Conservation (phyloP, 2,329 filamentous ascomycete species). For the Clonostachys chloroleuca region DNA sequence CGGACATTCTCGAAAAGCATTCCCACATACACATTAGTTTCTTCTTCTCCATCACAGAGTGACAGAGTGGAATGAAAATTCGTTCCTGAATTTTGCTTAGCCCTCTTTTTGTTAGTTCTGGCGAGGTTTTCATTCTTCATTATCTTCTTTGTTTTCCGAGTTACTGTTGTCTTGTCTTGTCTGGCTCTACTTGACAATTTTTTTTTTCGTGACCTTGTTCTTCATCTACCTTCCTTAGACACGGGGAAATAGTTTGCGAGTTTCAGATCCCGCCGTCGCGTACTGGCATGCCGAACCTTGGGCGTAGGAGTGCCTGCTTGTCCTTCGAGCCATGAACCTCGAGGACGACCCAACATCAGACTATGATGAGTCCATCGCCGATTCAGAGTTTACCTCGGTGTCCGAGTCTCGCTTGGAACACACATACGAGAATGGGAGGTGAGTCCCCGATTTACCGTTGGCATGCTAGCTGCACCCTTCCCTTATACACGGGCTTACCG, state of each 20-base stretch:
- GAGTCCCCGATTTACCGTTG: conserved; percentile 1
- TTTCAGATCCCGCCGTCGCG: too few relatives aligned
- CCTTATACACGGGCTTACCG: background rate
- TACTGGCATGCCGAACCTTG: too few relatives aligned
- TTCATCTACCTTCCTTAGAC: background rate
- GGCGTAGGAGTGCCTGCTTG: background rate
- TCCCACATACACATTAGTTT: too few relatives aligned
- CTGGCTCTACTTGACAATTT: too few relatives aligned
- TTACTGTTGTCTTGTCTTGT: too few relatives aligned
- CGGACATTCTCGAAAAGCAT: too few relatives aligned
- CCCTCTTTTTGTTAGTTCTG: too few relatives aligned
- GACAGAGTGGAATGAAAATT: too few relatives aligned
- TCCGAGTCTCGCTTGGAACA: conserved; percentile 22
- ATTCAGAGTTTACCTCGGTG: conserved; percentile 34
- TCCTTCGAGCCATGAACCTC: conserved; percentile 4
- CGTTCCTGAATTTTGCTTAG: too few relatives aligned
- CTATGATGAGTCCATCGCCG: conserved; percentile 26
- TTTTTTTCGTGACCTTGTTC: background rate
- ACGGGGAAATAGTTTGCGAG: background rate
- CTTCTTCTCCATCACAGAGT: too few relatives aligned
- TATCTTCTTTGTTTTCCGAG: too few relatives aligned
- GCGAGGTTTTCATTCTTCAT: too few relatives aligned
- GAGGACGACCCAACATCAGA: conserved; percentile 29
- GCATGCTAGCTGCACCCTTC: background rate
- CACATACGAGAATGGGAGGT: conserved; percentile 30